These are phyloP conservation scores for Ceratopteris richardii DNA, from an alignment of 75 land plant species.

Conservation along the genomic window DNA sequence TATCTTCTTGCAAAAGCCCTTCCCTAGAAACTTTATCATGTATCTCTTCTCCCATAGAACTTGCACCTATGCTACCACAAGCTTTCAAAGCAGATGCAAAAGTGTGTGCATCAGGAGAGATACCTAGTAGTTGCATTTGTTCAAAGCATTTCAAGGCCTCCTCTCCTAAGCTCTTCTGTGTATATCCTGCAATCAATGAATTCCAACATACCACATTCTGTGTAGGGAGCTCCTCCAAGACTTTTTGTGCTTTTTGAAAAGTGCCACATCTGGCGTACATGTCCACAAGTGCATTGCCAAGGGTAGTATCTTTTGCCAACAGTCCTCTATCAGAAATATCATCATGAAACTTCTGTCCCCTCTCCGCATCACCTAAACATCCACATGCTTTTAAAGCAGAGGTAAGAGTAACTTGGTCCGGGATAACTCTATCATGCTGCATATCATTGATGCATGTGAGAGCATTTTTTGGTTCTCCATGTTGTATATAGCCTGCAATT, in stretches of 20 bases:
- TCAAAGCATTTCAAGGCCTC: conserved; percentile 7
- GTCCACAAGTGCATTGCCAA: too few relatives aligned
- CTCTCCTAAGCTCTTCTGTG: conserved; percentile 5
- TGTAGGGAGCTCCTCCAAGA: conserved; percentile 3
- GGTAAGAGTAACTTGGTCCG: too few relatives aligned
- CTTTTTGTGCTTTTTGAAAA: conserved; percentile 8
- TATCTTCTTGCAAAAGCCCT: conserved; percentile 2
- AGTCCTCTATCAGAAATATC: too few relatives aligned
- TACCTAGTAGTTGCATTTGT: conserved; percentile 4
- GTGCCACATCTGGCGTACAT: too few relatives aligned
- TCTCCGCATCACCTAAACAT: too few relatives aligned
- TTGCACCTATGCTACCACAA: conserved; percentile 5
- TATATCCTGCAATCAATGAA: conserved; percentile 9
- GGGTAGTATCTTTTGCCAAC: too few relatives aligned
- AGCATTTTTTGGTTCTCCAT: too few relatives aligned
- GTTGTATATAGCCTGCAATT: too few relatives aligned
- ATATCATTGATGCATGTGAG: too few relatives aligned
- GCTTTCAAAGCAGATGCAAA: conserved; percentile 4
- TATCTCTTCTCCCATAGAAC: conserved; percentile 9
- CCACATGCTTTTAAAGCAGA: too few relatives aligned
- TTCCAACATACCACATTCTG: conserved; percentile 20
- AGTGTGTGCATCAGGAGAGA: conserved; percentile 6
- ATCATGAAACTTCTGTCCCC: too few relatives aligned
- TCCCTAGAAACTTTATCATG: conserved; percentile 2
- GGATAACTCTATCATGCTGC: too few relatives aligned